Evolutionary conservation across 2,329 filamentous ascomycete species (phyloP).

Genomic region (Chaetomium olivaceum): DNA sequence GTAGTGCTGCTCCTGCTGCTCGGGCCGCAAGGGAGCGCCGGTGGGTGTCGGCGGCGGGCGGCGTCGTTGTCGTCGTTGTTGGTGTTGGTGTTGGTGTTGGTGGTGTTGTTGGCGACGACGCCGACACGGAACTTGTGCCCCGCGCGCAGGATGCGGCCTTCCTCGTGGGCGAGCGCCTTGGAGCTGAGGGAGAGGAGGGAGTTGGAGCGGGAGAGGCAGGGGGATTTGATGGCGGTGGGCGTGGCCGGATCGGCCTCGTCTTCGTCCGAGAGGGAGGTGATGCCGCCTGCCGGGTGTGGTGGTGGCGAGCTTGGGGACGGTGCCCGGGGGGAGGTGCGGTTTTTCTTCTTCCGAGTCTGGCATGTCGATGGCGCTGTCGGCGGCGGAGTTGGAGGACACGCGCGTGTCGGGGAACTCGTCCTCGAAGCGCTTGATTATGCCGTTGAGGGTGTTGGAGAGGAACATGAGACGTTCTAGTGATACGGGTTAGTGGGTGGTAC

Average conservation of each 20-base stretch:
- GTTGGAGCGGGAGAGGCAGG: conserved; percentile 52
- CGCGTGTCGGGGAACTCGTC: conserved; percentile 93
- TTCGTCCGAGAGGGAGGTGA: conserved; percentile 45
- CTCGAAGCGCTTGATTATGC: conserved; percentile 94
- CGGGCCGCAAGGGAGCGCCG: conserved; percentile 34
- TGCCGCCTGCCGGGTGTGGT: conserved; percentile 11
- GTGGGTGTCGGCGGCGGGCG: too few relatives aligned
- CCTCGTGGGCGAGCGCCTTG: conserved; percentile 56
- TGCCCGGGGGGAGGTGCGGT: background rate
- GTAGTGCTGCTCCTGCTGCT: conserved; percentile 44
- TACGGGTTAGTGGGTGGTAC: conserved; percentile 32
- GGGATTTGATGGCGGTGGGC: conserved; percentile 38
- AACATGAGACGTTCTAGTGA: conserved; percentile 72
- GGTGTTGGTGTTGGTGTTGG: too few relatives aligned
- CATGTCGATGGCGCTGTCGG: conserved; percentile 36
- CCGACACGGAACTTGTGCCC: conserved; percentile 59
- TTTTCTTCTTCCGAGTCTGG: background rate
- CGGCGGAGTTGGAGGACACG: conserved; percentile 36
- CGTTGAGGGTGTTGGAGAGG: conserved; percentile 82
- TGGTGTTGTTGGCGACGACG: conserved; percentile 37
- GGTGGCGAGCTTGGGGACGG: conserved; percentile 18
- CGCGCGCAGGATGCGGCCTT: conserved; percentile 56
- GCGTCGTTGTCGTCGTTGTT: too few relatives aligned
- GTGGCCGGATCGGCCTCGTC: conserved; percentile 54
- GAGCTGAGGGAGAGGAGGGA: conserved; percentile 54